phyloP scores from a whole-genome alignment of 2,329 filamentous ascomycete genomes.

The Pyricularia sp. region DNA sequence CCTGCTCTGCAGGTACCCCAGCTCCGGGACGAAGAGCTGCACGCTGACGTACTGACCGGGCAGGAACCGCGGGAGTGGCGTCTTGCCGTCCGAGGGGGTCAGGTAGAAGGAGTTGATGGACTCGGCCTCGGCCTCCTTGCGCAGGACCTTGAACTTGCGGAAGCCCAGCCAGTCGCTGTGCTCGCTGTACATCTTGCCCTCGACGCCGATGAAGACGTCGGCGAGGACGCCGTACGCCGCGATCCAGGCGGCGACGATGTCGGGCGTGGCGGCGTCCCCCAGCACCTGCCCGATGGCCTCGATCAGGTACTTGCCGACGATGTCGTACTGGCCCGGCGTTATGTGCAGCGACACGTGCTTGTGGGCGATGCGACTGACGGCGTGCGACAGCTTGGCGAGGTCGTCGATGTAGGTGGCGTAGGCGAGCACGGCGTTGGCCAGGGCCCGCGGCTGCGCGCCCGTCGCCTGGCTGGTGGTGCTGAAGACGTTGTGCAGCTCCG shows the following conservation, averaged over 20 bases:
- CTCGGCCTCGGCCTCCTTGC: conserved; percentile 49
- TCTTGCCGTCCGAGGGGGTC: conserved; percentile 46
- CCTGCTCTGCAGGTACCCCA: conserved; percentile 58
- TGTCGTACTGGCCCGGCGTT: conserved; percentile 56
- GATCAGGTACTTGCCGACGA: conserved; percentile 61
- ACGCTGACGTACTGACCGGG: conserved; percentile 70
- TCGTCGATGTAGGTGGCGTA: conserved; percentile 68
- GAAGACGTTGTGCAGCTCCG: conserved; percentile 60
- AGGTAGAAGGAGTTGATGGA: conserved; percentile 64
- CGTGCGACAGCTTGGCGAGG: conserved; percentile 45
- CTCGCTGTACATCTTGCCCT: conserved; percentile 47
- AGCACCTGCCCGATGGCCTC: conserved; percentile 59
- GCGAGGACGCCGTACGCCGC: conserved; percentile 65
- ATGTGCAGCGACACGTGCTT: conserved; percentile 69
- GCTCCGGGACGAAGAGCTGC: conserved; percentile 48
- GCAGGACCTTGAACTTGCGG: conserved; percentile 44
- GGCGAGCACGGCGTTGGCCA: conserved; percentile 59
- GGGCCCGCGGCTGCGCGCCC: conserved; percentile 58
- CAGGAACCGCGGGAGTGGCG: conserved; percentile 46
- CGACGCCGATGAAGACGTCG: conserved; percentile 58
- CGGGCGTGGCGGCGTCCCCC: conserved; percentile 55
- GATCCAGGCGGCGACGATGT: conserved; percentile 61
- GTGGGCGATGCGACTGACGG: conserved; percentile 61
- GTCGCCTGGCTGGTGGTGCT: conserved; percentile 60
- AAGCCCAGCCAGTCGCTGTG: conserved; percentile 34